phyloP scores from a whole-genome alignment of 495 filamentous ascomycete genomes.

The Aspergillus incahuasiensis region DNA sequence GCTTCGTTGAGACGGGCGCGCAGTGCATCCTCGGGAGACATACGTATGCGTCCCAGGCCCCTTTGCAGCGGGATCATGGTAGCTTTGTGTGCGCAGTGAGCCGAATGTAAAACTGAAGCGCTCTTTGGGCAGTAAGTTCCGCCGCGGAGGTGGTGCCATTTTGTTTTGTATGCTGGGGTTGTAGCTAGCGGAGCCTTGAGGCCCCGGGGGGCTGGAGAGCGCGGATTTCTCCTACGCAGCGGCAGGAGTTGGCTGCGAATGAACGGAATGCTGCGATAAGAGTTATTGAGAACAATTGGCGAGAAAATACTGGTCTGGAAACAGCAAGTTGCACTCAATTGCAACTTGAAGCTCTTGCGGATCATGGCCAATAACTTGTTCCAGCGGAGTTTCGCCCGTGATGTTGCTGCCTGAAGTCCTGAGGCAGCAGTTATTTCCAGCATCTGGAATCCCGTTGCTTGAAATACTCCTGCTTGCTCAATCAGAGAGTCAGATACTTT shows the following conservation, averaged over 20 bases:
- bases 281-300: background rate
- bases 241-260: background rate
- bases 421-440: slow-evolving; percentile 6
- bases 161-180: background rate
- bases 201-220: slow-evolving; percentile 14
- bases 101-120: slow-evolving; percentile 55
- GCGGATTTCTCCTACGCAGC: background rate
- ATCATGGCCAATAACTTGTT: background rate
- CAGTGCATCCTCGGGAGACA: slow-evolving; percentile 15
- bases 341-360: background rate
- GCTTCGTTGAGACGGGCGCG: background rate
- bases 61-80: slow-evolving; percentile 54
- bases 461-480: background rate
- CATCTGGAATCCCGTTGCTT: background rate
- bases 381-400: slow-evolving; percentile 4
- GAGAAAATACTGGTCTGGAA: background rate
- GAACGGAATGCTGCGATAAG: background rate
- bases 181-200: slow-evolving; percentile 17
- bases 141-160: slow-evolving; percentile 51
- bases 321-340: background rate
- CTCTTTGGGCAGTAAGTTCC: slow-evolving; percentile 57
- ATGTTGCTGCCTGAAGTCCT: slow-evolving; percentile 12
- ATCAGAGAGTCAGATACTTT: background rate
- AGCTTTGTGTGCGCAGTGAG: slow-evolving; percentile 55
- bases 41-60: slow-evolving; percentile 52